Base-by-base conservation (phyloP, 2,329 filamentous ascomycete species). In the Neonectria ditissima region DNA sequence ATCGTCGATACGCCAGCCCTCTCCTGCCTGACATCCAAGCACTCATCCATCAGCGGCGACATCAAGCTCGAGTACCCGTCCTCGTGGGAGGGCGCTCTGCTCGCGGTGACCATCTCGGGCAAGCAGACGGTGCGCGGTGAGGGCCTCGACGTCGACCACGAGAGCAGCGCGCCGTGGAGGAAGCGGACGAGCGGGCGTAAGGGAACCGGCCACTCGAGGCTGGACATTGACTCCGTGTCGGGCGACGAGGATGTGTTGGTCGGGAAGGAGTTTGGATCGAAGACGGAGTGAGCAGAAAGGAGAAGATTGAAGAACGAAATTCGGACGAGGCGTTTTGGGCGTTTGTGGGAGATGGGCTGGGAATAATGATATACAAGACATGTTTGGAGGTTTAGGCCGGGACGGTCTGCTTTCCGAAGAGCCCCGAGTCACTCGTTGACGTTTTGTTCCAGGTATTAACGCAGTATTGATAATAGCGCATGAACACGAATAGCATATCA, bases 41-140 rank as follows among this genome's bases (percentile, higher is more conserved):
- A 88, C 74, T 74, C 63, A 22, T 80, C 81, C 43, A 79, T 83
- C 10, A 84, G 82, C 57, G 84, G 83, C 7, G 52, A 70, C 32
- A 68, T 86, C 51, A 70, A 68, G 14, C 74, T 87, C 22, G 64
- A 54, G 16, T 87, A 86, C 66, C 85, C 86, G 0, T 70, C 69
- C 22, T 75, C 79, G 2, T 88, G 86, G 86, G 81, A 82, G 65
- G 86, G 86, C 14, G 66, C 67, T 20, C 73, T 87, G 34, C 65
- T 65, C 10, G 79, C 81, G 13, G 59, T 77, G 62, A 78, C 79
- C 18, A 74, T 82, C 16, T 79, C 79, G 24, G 84, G 84, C 2
- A 66, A 59, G 10, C 74, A 86, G 30, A 56, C 62, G 2, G 74
- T 82, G 8, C 64, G 55, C 20, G 86, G 86, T 14, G 76, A 80